Base-by-base conservation (phyloP, 345 rosid species). In the Zanthoxylum bungeanum region DNA sequence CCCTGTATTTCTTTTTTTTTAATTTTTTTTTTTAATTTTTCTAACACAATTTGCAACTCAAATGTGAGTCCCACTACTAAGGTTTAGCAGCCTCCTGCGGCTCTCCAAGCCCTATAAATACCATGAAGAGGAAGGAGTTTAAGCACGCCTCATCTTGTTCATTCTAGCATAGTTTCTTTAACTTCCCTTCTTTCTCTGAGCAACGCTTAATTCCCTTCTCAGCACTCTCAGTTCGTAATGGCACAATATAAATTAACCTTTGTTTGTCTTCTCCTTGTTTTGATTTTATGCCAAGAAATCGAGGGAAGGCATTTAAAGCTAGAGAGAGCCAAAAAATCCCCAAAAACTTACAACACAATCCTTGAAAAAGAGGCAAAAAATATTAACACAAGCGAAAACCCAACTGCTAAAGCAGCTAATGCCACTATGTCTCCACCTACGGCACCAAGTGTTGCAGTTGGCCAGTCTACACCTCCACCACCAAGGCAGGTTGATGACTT, bases 231-330 rank as follows among this genome's bases (percentile, higher is more conserved):
- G 33, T 5, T n/a, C 7, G 14, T 47, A 64, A 88, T 88, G 90
- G 87, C 82, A 30, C 81, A 68, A 69, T 65, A 63, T 66, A 86
- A 79, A 52, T 16, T 77, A 46, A n/a, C 79, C 14, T 36, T 34
- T 63, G 61, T 64, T 66, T 70, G 70, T 34, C 16, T 78, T 72
- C 24, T 85, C 55, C 25, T 82, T 40, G 22, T 81, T 21, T 72
- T 79, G 25, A 64, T 83, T 60, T 73, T 80, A 59, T 75, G 67
- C 68, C 73, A 55, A 59, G 78, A 73, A 42, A 46, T 63, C n/a
- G 79, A 79, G 25, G 91, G 83, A 71, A 85, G 89, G 78, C 70
- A 75, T 73, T 68, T 83, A 64, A 71, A 60, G 60, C 8, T 59
- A 34, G 59, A 42, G 37, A 62, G 21, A 12, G 22, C 72, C 27